A percentile compares a stretch with the other conserved stretches of the same genome.
phyloP scores from a whole-genome alignment of 164 flowering plant genomes.

The Piper betle region DNA sequence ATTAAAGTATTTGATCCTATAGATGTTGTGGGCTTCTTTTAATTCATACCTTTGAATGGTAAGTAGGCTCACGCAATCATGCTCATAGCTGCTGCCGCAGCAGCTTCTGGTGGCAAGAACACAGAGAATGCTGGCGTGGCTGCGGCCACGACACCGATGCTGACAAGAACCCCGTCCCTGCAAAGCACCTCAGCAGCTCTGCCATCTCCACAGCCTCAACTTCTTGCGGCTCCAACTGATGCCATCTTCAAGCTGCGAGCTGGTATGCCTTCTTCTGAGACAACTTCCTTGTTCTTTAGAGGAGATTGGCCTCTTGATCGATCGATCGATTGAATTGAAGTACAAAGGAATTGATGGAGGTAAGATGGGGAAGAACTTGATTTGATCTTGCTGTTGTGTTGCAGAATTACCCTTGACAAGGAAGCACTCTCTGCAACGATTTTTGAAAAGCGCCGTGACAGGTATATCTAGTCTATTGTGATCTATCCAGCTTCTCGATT shows the following conservation, averaged over 20 bases:
- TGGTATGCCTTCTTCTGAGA: constrained; percentile 4
- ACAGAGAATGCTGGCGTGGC: neutral
- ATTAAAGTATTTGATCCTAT: neutral
- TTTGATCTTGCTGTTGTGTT: neutral
- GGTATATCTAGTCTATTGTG: constrained; percentile 4
- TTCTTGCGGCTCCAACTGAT: constrained; percentile 13
- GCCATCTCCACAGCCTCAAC: constrained; percentile 17
- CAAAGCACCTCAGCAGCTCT: constrained; percentile 26
- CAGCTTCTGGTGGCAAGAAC: neutral
- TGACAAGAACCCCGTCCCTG: constrained; percentile 32
- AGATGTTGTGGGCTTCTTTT: neutral
- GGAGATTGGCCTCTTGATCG: neutral
- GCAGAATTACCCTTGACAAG: constrained; percentile 20
- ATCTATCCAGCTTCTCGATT: too few relatives aligned
- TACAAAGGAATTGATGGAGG: neutral
- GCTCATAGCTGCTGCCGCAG: constrained; percentile 16
- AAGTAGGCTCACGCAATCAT: constrained; percentile 17
- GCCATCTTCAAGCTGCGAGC: constrained; percentile 13
- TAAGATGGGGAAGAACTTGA: neutral
- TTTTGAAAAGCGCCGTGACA: constrained; percentile 21
- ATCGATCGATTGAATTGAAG: neutral
- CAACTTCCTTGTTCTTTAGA: neutral
- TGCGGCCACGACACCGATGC: constrained; percentile 14
- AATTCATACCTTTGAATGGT: neutral
- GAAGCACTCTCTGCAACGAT: constrained; percentile 15